phyloP scores from a whole-genome alignment of 805 yeast genomes.

The Kodamaea restingae region DNA sequence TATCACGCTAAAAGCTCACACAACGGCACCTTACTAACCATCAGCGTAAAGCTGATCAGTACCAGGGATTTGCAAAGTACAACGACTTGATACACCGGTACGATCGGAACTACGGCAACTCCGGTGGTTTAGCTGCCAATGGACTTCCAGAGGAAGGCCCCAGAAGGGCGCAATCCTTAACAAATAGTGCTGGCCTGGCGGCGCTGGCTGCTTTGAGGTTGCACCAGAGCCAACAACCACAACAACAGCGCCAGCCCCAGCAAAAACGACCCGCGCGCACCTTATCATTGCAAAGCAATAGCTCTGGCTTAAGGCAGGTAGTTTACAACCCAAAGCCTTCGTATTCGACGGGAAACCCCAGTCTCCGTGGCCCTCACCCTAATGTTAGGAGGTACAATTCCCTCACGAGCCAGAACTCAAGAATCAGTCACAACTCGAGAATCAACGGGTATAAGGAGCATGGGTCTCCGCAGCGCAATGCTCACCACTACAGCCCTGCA shows the following conservation, averaged over 20 bases:
- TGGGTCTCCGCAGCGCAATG: too few relatives aligned
- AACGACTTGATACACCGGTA: slow-evolving; percentile 22
- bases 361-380: neutral
- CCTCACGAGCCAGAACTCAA: slow-evolving; percentile 7
- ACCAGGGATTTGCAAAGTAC: slow-evolving; percentile 36
- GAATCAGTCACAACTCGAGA: neutral
- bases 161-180: slow-evolving; percentile 13
- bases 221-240: slow-evolving; percentile 20
- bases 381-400: slow-evolving; percentile 7
- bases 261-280: slow-evolving; percentile 6
- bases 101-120: slow-evolving; percentile 11
- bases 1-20: neutral
- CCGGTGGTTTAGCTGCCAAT: slow-evolving; percentile 4
- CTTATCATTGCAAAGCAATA: slow-evolving; percentile 2
- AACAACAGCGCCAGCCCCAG: slow-evolving; percentile 4
- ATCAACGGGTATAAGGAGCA: too few relatives aligned
- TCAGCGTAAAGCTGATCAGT: slow-evolving; percentile 16
- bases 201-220: slow-evolving; percentile 38
- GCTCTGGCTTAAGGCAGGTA: neutral
- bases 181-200: slow-evolving; percentile 35
- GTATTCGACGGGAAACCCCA: slow-evolving; percentile 1
- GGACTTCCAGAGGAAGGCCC: slow-evolving; percentile 16
- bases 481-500: too few relatives aligned
- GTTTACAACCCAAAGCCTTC: slow-evolving; percentile 13
- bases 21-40: slow-evolving; percentile 6